Evolutionary conservation across 129 eudicot species (phyloP).

Genomic region (Pittosporum tobira): DNA sequence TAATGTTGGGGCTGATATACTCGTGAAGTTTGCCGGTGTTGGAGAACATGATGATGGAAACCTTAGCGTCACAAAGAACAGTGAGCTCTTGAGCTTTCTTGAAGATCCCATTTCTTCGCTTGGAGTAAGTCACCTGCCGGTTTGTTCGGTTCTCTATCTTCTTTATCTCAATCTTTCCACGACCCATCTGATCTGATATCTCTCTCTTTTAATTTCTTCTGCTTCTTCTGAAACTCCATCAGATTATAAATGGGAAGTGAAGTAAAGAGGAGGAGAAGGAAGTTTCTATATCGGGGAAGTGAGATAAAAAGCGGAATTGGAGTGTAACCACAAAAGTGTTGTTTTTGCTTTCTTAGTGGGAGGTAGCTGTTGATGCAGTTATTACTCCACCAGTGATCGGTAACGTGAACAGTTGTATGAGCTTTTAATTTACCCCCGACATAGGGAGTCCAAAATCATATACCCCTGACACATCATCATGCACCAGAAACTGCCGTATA

Average conservation of each 20-base stretch:
- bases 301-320: constrained; percentile 10
- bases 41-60: constrained; percentile 66
- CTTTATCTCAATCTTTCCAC: constrained; percentile 74
- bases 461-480: no score
- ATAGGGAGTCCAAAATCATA: no score
- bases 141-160: constrained; percentile 57
- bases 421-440: no score
- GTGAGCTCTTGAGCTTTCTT: constrained; percentile 79
- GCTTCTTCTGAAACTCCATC: background rate
- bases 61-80: constrained; percentile 78
- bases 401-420: no score
- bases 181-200: constrained; percentile 37
- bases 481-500: no score
- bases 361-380: background rate
- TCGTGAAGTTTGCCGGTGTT: constrained; percentile 47
- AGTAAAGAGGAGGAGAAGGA: background rate
- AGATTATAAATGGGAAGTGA: background rate
- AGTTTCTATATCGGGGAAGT: constrained; percentile 22
- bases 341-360: background rate
- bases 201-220: background rate
- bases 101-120: constrained; percentile 84
- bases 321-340: constrained; percentile 11
- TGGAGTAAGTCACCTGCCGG: constrained; percentile 77
- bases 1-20: constrained; percentile 51
- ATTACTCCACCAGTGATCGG: no score